Conservation (phyloP, 768 basidiomycete genomes). For the Daedalea quercina region DNA sequence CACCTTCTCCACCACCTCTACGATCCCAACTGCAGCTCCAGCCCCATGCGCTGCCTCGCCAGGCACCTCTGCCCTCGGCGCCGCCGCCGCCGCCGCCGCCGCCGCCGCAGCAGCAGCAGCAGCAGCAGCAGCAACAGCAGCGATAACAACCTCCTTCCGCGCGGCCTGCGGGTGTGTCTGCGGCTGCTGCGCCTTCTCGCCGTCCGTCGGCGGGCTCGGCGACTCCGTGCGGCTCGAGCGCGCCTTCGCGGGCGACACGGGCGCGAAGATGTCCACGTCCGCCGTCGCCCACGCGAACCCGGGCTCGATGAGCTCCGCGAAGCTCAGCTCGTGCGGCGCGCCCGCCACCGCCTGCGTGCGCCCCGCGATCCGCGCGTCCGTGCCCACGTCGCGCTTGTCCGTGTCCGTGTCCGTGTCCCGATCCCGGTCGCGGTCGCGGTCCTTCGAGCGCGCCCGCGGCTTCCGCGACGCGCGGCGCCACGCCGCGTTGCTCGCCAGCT, state of each 20-base stretch:
- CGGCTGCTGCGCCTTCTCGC: neutral
- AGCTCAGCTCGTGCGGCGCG: conserved; percentile 12
- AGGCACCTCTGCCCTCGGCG: too few relatives aligned
- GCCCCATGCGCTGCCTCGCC: neutral
- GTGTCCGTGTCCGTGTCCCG: neutral
- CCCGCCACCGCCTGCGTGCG: too few relatives aligned
- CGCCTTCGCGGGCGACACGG: conserved; percentile 1
- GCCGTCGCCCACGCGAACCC: conserved; percentile 14
- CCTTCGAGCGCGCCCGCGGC: neutral
- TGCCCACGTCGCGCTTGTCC: neutral
- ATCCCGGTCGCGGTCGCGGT: neutral
- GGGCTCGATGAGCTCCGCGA: conserved; percentile 18
- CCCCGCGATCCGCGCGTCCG: neutral
- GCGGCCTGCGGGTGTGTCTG: too few relatives aligned
- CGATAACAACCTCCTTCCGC: too few relatives aligned
- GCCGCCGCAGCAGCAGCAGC: too few relatives aligned
- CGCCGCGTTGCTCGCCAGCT: neutral
- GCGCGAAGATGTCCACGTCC: conserved; percentile 7
- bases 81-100: too few relatives aligned
- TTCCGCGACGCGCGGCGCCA: neutral
- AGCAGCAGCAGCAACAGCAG: too few relatives aligned
- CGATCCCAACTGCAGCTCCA: neutral
- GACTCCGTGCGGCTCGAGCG: conserved; percentile 8
- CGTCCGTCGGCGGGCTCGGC: conserved; percentile 5
- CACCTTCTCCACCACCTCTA: neutral